Evolutionary conservation across 2,329 filamentous ascomycete genomes (phyloP).

Genomic region (Pezizomycotina sp.): DNA sequence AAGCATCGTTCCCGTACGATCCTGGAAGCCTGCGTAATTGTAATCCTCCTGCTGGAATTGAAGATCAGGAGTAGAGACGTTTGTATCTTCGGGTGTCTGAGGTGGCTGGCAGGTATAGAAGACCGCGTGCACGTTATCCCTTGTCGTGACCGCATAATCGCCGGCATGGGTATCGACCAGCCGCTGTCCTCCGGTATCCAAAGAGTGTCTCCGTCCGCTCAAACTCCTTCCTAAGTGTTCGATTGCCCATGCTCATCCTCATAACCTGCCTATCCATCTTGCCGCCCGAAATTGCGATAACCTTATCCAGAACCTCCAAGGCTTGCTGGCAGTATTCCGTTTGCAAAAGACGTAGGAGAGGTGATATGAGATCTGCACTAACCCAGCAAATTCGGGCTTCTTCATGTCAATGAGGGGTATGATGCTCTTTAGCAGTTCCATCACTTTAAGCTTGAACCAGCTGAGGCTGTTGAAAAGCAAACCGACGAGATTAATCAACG

Average conservation of each 20-base stretch:
- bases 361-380: constrained; percentile 88
- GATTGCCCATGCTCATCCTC: constrained; percentile 93
- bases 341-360: constrained; percentile 70
- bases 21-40: constrained; percentile 40
- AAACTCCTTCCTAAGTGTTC: constrained; percentile 82
- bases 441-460: constrained; percentile 85
- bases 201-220: constrained; percentile 88
- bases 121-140: constrained; percentile 84
- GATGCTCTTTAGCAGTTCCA: constrained; percentile 71
- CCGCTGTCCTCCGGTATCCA: constrained; percentile 91
- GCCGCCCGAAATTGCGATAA: constrained; percentile 83
- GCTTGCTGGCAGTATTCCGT: constrained; percentile 90
- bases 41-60: constrained; percentile 88
- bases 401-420: constrained; percentile 88
- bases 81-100: constrained; percentile 39
- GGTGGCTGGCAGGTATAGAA: constrained; percentile 81
- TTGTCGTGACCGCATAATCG: constrained; percentile 67
- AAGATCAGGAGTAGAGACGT: constrained; percentile 57
- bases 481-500: constrained; percentile 78
- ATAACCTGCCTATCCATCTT: constrained; percentile 89
- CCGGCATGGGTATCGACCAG: constrained; percentile 89
- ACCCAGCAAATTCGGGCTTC: constrained; percentile 73
- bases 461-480: constrained; percentile 72
- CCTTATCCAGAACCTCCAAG: constrained; percentile 77
- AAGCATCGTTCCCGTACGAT: constrained; percentile 79